Conservation (phyloP, 352 stramenopile species). For the Hyaloperonospora brassicae region DNA sequence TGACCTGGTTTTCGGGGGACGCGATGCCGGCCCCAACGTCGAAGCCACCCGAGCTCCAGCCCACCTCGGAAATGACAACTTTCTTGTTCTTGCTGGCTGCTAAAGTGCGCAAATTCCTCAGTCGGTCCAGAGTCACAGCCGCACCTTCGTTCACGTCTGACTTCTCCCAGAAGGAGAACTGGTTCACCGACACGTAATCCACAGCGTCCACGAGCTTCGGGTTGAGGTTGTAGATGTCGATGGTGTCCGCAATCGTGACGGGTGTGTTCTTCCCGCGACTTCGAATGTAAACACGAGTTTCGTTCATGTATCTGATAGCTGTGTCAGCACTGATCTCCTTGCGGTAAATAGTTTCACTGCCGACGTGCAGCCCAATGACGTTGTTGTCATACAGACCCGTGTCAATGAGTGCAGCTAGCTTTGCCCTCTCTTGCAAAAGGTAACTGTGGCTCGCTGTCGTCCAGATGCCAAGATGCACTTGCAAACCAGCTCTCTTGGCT, state of each 20-base stretch:
- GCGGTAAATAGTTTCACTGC: slow-evolving; percentile 65
- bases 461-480: slow-evolving; percentile 63
- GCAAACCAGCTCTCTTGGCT: slow-evolving; percentile 38
- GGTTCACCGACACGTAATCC: slow-evolving; percentile 65
- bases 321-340: slow-evolving; percentile 36
- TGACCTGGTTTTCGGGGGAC: slow-evolving; percentile 42
- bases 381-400: slow-evolving; percentile 36
- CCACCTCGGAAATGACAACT: slow-evolving; percentile 57
- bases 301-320: slow-evolving; percentile 51
- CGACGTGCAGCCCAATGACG: slow-evolving; percentile 47
- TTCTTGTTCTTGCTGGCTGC: slow-evolving; percentile 47
- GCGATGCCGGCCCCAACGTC: slow-evolving; percentile 27
- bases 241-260: slow-evolving; percentile 61
- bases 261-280: slow-evolving; percentile 36
- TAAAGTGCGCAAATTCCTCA: slow-evolving; percentile 35
- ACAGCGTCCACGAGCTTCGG: slow-evolving; percentile 47
- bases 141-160: slow-evolving; percentile 40
- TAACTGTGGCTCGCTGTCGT: slow-evolving; percentile 31
- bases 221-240: slow-evolving; percentile 61
- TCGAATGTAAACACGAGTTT: slow-evolving; percentile 40
- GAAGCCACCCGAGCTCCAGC: slow-evolving; percentile 47
- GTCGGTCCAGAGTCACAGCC: slow-evolving; percentile 43
- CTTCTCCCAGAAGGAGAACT: slow-evolving; percentile 73
- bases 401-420: slow-evolving; percentile 37
- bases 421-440: slow-evolving; percentile 38